phyloP scores from a whole-genome alignment of 208 protist genomes.

The Acanthamoeba polyphaga region DNA sequence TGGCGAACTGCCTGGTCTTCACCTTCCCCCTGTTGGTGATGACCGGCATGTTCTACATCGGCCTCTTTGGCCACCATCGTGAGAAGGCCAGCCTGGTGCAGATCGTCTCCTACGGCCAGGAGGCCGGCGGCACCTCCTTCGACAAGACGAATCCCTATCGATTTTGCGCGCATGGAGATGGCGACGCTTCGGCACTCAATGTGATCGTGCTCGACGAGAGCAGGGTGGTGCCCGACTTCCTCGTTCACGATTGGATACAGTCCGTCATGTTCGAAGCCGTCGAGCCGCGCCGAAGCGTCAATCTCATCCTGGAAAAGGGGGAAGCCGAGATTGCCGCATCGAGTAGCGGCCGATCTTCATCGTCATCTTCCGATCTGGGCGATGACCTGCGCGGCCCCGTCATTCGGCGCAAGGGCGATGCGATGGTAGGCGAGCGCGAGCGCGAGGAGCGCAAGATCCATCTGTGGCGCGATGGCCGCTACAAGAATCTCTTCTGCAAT shows the following conservation, averaged over 20 bases:
- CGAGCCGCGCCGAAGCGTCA: neutral
- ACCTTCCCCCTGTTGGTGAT: conserved; percentile 5
- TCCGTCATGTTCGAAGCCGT: conserved; percentile 27
- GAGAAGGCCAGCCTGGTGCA: conserved; percentile 13
- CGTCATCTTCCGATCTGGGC: neutral
- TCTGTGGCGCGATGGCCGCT: conserved; percentile 46
- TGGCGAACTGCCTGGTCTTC: conserved; percentile 39
- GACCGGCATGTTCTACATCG: conserved; percentile 33
- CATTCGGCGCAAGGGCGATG: conserved; percentile 28
- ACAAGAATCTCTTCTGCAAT: conserved; percentile 73
- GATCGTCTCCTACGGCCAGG: conserved; percentile 9
- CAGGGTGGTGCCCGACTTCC: conserved; percentile 56
- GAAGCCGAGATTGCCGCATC: neutral
- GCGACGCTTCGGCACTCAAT: neutral
- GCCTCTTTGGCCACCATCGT: conserved; percentile 17
- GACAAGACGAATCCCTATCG: conserved; percentile 26
- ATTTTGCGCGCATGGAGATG: neutral
- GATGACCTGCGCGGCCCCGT: conserved; percentile 12
- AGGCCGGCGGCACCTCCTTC: conserved; percentile 3
- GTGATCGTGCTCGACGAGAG: conserved; percentile 61
- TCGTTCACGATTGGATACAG: conserved; percentile 54
- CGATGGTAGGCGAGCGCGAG: conserved; percentile 56
- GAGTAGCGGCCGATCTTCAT: neutral
- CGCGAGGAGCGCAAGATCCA: conserved; percentile 63
- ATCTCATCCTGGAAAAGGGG: conserved; percentile 55